phyloP scores from a whole-genome alignment of 2,329 filamentous ascomycete species.

The Blumeria graminis region DNA sequence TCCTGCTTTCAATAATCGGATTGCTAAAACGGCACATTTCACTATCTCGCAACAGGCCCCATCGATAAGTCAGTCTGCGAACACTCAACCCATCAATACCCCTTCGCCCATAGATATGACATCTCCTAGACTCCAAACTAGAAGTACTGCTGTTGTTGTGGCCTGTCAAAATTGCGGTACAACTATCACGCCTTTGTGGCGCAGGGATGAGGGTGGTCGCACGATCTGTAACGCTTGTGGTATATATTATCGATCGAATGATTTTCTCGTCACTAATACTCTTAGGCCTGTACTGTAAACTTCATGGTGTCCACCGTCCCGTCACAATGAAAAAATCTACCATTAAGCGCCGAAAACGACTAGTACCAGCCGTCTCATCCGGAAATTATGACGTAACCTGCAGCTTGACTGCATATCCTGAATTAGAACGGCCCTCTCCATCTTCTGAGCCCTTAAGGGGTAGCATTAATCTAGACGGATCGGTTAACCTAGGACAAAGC shows the following conservation, averaged over 20 bases:
- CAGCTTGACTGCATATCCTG: constrained; percentile 13
- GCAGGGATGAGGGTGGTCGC: constrained; percentile 78
- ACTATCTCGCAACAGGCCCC: constrained; percentile 20
- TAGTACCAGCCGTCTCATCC: constrained; percentile 49
- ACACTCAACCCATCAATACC: constrained; percentile 12
- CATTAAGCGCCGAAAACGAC: constrained; percentile 85
- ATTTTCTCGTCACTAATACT: constrained; percentile 5
- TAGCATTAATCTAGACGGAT: constrained; percentile 36
- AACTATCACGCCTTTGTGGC: constrained; percentile 88
- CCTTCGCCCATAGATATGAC: constrained; percentile 25
- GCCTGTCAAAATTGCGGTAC: constrained; percentile 95
- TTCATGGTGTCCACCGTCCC: constrained; percentile 79
- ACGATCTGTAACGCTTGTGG: constrained; percentile 98
- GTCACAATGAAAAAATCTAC: constrained; percentile 98
- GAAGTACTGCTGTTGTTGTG: constrained; percentile 41
- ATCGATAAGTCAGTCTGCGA: constrained; percentile 8
- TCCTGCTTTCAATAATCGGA: constrained; percentile 89
- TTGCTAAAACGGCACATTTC: constrained; percentile 65
- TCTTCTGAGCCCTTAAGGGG: constrained; percentile 18
- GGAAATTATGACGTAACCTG: constrained; percentile 21
- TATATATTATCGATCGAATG: constrained; percentile 23
- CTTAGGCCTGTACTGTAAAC: constrained; percentile 75
- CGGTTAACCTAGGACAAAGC: constrained; percentile 29
- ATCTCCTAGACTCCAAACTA: constrained; percentile 20
- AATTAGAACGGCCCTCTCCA: constrained; percentile 14